A percentile compares a stretch with the other conserved stretches of the same genome.
Evolutionary conservation across 768 basidiomycete species (phyloP).

Genomic region (Chalciporus sphaerocephalus): DNA sequence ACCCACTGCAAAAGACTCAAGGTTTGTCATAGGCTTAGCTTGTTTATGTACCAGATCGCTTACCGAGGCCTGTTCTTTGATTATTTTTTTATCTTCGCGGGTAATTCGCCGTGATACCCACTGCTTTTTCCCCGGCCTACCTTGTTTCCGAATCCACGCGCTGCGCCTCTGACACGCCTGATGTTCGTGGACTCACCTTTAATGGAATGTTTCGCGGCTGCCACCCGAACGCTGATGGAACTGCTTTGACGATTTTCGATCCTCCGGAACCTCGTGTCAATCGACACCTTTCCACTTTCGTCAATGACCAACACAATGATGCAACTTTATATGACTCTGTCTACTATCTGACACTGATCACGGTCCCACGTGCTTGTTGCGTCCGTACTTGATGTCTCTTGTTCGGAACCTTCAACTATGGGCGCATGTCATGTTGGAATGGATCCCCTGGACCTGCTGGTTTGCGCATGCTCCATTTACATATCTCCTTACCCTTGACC

Average conservation of each 20-base stretch:
- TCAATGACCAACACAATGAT: neutral
- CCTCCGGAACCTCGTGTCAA: conserved; percentile 29
- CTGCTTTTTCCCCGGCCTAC: conserved; percentile 12
- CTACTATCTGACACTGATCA: neutral
- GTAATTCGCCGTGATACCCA: neutral
- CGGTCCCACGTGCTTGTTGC: neutral
- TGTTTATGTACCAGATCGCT: conserved; percentile 13
- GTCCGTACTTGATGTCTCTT: conserved; percentile 2
- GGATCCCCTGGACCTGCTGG: conserved; percentile 1
- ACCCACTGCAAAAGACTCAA: conserved; percentile 85
- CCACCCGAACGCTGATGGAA: conserved; percentile 4
- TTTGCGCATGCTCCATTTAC: neutral
- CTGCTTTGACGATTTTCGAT: conserved; percentile 21
- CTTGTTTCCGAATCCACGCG: conserved; percentile 17
- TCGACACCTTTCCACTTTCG: conserved; percentile 4
- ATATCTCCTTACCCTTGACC: conserved; percentile 3
- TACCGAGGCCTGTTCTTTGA: conserved; percentile 14
- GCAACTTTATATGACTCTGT: neutral
- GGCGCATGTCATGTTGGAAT: conserved; percentile 5
- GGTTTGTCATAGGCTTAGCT: conserved; percentile 41
- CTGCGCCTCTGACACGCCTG: conserved; percentile 7
- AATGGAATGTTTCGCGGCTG: conserved; percentile 1
- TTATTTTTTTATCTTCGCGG: conserved; percentile 15
- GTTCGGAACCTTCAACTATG: conserved; percentile 14
- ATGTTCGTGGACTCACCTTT: conserved; percentile 6